Conservation (phyloP, 148 eudicot genomes). For the Vaccinium vitisidaea region DNA sequence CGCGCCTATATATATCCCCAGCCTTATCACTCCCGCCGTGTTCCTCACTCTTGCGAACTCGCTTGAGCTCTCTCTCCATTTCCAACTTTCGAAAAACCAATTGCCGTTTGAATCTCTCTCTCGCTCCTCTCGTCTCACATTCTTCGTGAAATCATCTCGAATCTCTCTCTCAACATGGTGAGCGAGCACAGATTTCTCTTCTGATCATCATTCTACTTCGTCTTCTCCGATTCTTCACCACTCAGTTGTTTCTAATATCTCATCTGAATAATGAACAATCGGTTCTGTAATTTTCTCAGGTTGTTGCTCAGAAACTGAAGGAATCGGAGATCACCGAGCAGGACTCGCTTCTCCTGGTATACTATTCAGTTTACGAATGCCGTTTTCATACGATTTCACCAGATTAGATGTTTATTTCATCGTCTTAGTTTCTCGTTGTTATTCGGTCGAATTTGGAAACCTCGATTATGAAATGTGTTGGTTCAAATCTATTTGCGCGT, state of each 20-base stretch:
- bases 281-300: constrained; percentile 32
- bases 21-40: neutral
- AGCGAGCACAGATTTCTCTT: neutral
- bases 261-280: neutral
- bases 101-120: neutral
- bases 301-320: constrained; percentile 69
- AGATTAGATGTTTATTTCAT: neutral
- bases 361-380: neutral
- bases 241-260: neutral
- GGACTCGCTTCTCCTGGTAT: constrained; percentile 84
- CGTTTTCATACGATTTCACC: neutral
- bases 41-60: neutral
- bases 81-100: neutral
- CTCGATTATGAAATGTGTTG: neutral
- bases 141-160: neutral
- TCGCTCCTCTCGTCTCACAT: neutral
- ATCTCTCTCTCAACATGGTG: constrained; percentile 11
- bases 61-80: neutral
- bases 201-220: neutral
- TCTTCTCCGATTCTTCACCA: neutral
- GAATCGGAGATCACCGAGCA: constrained; percentile 91
- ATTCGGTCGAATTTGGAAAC: neutral
- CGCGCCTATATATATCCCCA: neutral
- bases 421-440: neutral
- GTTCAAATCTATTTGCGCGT: too few species aligned